These are phyloP conservation scores for Agrocybe praecox DNA, from an alignment of 768 basidiomycete genomes.

Conservation along the genomic window DNA sequence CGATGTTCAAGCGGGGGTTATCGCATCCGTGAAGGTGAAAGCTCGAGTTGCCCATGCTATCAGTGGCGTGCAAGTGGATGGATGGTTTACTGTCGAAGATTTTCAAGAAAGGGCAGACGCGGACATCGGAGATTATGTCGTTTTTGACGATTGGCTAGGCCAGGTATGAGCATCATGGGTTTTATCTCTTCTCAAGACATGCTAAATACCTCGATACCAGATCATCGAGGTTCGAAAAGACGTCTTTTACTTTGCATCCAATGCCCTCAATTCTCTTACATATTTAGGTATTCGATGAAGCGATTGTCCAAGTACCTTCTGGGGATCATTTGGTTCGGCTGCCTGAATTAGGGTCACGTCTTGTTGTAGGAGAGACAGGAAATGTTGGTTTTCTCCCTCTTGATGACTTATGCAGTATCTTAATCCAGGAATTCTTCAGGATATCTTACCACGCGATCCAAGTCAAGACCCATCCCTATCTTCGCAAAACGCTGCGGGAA, in stretches of 20 bases:
- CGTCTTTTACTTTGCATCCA: not conserved
- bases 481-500: slow-evolving; percentile 45
- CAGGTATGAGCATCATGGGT: slow-evolving; percentile 60
- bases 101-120: slow-evolving; percentile 59
- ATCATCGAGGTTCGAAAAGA: slow-evolving; percentile 13
- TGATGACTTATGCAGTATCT: not conserved
- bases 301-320: slow-evolving; percentile 66
- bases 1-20: slow-evolving; percentile 75
- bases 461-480: slow-evolving; percentile 44
- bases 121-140: slow-evolving; percentile 81
- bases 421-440: slow-evolving; percentile 36
- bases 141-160: slow-evolving; percentile 86
- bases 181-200: too few species aligned
- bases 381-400: slow-evolving; percentile 45
- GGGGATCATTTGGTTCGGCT: slow-evolving; percentile 63
- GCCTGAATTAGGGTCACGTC: slow-evolving; percentile 76
- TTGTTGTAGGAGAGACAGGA: slow-evolving; percentile 77
- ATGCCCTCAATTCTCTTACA: slow-evolving; percentile 9
- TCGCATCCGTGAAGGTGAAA: slow-evolving; percentile 62
- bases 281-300: slow-evolving; percentile 80
- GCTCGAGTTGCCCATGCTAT: slow-evolving; percentile 79
- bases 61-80: slow-evolving; percentile 55
- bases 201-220: not conserved
- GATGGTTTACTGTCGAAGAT: slow-evolving; percentile 64
- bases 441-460: slow-evolving; percentile 63